Evolutionary conservation across 2,329 filamentous ascomycete species (phyloP).

Genomic region (Pestalotiopsis sp.): DNA sequence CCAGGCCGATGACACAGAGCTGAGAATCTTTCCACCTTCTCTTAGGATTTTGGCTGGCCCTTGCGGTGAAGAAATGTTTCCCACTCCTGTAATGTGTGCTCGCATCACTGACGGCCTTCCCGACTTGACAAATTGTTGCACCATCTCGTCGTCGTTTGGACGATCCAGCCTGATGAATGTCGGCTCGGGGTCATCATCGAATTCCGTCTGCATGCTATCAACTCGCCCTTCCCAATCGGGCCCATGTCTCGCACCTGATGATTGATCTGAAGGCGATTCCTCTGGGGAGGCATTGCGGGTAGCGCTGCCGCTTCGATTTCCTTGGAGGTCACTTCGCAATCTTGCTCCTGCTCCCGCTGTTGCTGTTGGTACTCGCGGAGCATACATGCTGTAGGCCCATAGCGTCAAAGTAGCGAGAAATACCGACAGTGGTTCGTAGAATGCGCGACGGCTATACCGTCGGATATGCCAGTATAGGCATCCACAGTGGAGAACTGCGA

Average conservation of each 20-base stretch:
- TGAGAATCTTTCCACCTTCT: neutral
- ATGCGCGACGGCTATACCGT: neutral
- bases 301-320: neutral
- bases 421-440: constrained; percentile 16
- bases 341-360: too few species aligned
- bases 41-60: neutral
- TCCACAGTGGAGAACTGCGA: neutral
- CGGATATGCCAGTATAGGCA: constrained; percentile 6
- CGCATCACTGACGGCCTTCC: neutral
- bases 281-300: neutral
- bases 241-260: neutral
- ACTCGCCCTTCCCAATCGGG: neutral
- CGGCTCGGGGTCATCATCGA: neutral
- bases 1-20: neutral
- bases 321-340: neutral
- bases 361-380: neutral
- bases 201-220: neutral
- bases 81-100: neutral
- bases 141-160: constrained; percentile 5
- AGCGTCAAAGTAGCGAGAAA: constrained; percentile 29
- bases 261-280: neutral
- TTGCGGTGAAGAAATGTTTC: neutral
- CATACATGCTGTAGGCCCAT: constrained; percentile 27
- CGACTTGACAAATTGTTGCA: neutral
- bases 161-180: constrained; percentile 6